Percentiles rank a stretch among this genome's conserved stretches.
Conservation (phyloP, 352 stramenopile genomes). For the Globisporangium rhizosaccharum region DNA sequence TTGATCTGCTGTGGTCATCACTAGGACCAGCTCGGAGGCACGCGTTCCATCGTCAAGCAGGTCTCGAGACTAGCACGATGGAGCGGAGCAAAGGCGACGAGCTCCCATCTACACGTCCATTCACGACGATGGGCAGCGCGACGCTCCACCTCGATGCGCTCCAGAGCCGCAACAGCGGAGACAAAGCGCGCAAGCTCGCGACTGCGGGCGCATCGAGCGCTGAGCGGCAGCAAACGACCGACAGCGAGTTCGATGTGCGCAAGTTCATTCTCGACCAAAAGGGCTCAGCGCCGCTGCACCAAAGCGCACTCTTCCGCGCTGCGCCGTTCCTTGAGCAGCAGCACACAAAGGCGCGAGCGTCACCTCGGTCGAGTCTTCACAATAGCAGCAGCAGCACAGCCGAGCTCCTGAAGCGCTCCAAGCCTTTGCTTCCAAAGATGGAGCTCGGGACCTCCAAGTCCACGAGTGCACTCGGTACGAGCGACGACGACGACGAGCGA, state of each 20-base stretch:
- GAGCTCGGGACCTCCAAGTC: conserved; percentile 1
- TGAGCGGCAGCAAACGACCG: neutral
- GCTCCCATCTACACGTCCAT: conserved; percentile 13
- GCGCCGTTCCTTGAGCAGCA: conserved; percentile 17
- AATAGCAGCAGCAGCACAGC: neutral
- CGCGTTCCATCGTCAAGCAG: neutral
- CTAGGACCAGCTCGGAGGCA: neutral
- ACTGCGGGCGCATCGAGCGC: neutral
- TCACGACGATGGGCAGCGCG: conserved; percentile 30
- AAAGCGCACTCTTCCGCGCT: conserved; percentile 53
- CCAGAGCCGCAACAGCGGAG: conserved; percentile 7
- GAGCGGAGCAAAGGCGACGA: neutral
- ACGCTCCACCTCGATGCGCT: conserved; percentile 24
- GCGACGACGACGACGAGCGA: conserved; percentile 5
- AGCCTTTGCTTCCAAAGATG: conserved; percentile 17
- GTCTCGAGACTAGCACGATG: neutral
- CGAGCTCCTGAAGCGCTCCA: conserved; percentile 8
- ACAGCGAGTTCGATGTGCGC: conserved; percentile 49
- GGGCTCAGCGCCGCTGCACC: conserved; percentile 36
- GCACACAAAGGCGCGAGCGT: neutral
- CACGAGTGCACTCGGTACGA: neutral
- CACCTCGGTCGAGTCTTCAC: conserved; percentile 1
- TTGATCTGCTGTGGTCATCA: too few relatives aligned
- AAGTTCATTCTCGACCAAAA: conserved; percentile 70
- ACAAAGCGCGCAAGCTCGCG: conserved; percentile 7